Evolutionary conservation across 495 filamentous ascomycete genomes (phyloP).

Genomic region (Annulohypoxylon nitens): DNA sequence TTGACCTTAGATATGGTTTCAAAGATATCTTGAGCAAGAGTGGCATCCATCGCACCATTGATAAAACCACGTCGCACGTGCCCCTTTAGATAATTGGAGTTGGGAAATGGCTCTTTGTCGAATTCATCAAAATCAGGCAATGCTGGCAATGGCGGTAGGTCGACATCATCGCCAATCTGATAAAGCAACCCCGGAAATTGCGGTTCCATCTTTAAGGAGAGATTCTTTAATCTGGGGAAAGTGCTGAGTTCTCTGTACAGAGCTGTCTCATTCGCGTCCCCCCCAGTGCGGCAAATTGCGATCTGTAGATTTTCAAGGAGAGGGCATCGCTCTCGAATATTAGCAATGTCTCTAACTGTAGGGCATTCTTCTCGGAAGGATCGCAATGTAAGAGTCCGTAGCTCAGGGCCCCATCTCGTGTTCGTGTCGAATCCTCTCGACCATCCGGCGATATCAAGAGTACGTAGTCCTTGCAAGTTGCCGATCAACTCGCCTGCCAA

Average conservation of each 20-base stretch:
- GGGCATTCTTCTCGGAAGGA: neutral
- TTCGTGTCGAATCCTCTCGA: neutral
- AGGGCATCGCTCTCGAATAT: conserved; percentile 6
- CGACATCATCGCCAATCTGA: neutral
- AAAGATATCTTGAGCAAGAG: conserved; percentile 14
- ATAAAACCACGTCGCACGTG: conserved; percentile 6
- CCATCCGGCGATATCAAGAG: conserved; percentile 3
- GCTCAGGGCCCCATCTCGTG: neutral
- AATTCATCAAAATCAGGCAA: neutral
- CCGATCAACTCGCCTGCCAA: neutral
- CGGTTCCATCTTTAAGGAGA: conserved; percentile 1
- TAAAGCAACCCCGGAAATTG: neutral
- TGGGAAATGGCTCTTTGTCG: neutral
- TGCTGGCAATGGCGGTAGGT: neutral
- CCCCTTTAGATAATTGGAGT: neutral
- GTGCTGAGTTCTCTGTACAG: conserved; percentile 12
- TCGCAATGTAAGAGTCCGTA: conserved; percentile 2
- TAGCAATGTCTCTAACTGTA: neutral
- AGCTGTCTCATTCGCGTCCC: neutral
- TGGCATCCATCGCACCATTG: conserved; percentile 6
- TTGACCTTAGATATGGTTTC: neutral
- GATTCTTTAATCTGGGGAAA: conserved; percentile 15
- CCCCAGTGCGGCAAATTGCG: conserved; percentile 2
- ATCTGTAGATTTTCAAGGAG: neutral
- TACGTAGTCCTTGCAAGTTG: neutral